A percentile compares a stretch with the other conserved stretches of the same genome.
phyloP scores from a whole-genome alignment of 306 rosid species.

The Sechiopsis laciniata region DNA sequence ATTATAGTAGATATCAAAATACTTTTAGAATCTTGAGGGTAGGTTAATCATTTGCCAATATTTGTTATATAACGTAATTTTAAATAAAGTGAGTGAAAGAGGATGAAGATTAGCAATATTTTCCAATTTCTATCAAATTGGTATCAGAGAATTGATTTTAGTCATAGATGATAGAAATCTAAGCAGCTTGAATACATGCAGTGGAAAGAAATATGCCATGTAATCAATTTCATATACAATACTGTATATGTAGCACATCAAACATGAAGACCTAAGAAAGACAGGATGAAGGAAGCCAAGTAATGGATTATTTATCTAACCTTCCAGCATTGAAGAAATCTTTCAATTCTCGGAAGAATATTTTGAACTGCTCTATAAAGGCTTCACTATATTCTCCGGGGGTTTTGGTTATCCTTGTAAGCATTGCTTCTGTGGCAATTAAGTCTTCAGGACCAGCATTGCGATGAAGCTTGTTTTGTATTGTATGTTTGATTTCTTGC shows the following conservation, averaged over 20 bases:
- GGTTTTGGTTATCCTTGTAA: constrained; percentile 69
- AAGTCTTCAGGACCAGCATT: constrained; percentile 98
- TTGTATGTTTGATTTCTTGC: constrained; percentile 90
- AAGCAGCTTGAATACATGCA: background rate
- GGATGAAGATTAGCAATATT: background rate
- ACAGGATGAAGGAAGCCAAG: constrained; percentile 6
- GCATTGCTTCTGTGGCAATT: constrained; percentile 95
- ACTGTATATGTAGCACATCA: background rate
- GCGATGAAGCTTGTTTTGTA: constrained; percentile 98
- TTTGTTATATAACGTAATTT: background rate
- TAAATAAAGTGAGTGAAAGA: background rate
- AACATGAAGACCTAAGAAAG: constrained; percentile 15
- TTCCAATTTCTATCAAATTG: constrained; percentile 1
- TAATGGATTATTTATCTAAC: constrained; percentile 36
- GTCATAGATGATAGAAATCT: background rate
- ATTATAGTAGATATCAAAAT: background rate
- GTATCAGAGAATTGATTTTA: background rate
- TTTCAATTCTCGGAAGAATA: constrained; percentile 85
- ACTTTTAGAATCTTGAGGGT: background rate
- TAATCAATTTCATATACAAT: constrained; percentile 13
- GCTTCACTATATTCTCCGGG: constrained; percentile 76
- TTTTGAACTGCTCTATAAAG: constrained; percentile 83
- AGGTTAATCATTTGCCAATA: background rate
- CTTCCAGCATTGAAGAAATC: constrained; percentile 99
- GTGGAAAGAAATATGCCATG: background rate